Base-by-base conservation (phyloP, 2,329 filamentous ascomycete genomes). In the Pyricularia sp. region DNA sequence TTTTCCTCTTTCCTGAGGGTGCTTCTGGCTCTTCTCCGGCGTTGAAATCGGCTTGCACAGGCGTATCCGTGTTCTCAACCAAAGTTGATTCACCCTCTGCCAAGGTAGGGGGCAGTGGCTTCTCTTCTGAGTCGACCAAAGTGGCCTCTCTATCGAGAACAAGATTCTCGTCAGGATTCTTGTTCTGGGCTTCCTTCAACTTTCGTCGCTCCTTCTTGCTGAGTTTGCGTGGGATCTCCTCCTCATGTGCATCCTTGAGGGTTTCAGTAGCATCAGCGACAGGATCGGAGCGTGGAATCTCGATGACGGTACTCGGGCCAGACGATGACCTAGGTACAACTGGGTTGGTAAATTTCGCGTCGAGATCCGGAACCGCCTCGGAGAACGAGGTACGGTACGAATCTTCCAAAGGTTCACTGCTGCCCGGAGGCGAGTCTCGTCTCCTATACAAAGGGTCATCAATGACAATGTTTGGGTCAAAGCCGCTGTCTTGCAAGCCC, bases 401-500 rank as follows among this genome's bases (percentile, higher is more conserved):
- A 5, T 74, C 70, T 22, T 28, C 26, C 12, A 60, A 26, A 6
- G 63, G 55, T 63, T 83, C 81, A 68, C 84, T 81, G 4, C 84
- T 82, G 4, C 82, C 82, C 4, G 86, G 85, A 8, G 87, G 85
- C 1, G 86, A 88, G 64, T 84, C 82, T 31, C 88, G 84, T 63
- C 79, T 81, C 68, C 84, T 84, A 70, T 86, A 91, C 1, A 74
- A 77, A 0, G 84, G 83, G 69, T 91, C 81, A 60, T 89, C 79
- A 44, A 88, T 87, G 60, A 91, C 85, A 65, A 91, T 84, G 55
- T 88, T 82, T 4, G 87, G 84, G 70, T 90, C 82, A 68, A 91
- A 91, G 0, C 88, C 88, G 60, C 85, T 83, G n/a, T 85, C 82
- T 71, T 87, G 77, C 62, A 90, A 78, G 1, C 86, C 87, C 62